Evolutionary conservation across 495 filamentous ascomycete genomes (phyloP), one percentile per base, ranked within the genome.

Genomic region (Aspergillus campestris): DNA sequence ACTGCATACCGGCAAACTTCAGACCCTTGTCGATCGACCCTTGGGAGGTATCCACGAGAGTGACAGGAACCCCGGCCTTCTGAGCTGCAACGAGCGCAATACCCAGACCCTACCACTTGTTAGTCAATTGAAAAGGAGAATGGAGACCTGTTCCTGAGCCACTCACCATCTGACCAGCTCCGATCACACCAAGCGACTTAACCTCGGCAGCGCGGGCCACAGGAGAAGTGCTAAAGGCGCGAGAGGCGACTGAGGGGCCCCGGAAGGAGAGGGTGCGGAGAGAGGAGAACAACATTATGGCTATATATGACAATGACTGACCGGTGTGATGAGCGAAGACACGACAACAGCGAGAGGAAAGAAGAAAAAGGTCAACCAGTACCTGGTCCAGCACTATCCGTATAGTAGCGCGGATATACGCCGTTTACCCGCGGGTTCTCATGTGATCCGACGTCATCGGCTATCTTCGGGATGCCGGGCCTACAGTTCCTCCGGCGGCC

Each of bases 71-170:
- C 50, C 79, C 64, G 27, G 89, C 91, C 68, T 77, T 89, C 48
- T 84, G 81, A 36, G 92, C 88, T 39, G 94, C 94, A 13, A 97
- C 92, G 24, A 99, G 76, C 10, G 92, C 94, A 60, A 99, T 97
- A 40, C 94, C 94, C 40, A 99, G 73, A 48, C 94, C 92, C 92
- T 97, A 53, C 10, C 48, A 40, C 37, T 15, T 24, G 37, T 66
- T 51, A 57, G 52, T 48, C 15, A 46, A 48, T 45, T 24, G 40
- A 28, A 34, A 9, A 24, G 24, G 3, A 3, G 3, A 15, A 30
- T 34, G 10, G 24, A n/a, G 10, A 13, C 18, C n/a, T 11, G 30
- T 15, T 33, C 7, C 27, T 28, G 6, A 14, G 11, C 32, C 43
- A 47, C 42, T 11, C 8, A 92, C 89, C 89, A 97, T 97, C 63